These are phyloP conservation scores for Exserohilum rostratum DNA, from an alignment of 2,329 filamentous ascomycete species.

Conservation along the genomic window DNA sequence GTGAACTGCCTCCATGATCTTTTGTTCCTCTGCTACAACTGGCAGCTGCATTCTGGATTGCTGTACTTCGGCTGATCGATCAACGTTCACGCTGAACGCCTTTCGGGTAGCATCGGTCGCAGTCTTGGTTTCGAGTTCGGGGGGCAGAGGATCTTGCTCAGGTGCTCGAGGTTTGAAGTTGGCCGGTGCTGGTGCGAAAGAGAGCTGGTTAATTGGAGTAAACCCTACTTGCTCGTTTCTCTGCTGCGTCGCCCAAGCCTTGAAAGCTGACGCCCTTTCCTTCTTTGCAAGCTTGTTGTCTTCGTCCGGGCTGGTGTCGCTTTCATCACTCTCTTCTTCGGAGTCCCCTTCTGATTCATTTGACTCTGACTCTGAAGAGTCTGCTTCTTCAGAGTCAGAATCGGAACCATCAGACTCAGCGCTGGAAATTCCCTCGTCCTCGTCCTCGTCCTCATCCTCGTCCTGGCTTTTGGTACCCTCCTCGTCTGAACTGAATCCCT, in stretches of 20 bases:
- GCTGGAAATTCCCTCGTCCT: constrained; percentile 23
- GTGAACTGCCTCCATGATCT: constrained; percentile 96
- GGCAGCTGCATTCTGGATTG: constrained; percentile 79
- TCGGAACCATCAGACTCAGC: constrained; percentile 16
- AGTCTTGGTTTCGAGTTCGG: constrained; percentile 66
- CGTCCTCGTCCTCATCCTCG: constrained; percentile 40
- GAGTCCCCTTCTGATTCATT: constrained; percentile 27
- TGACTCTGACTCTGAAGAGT: constrained; percentile 22
- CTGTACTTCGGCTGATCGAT: constrained; percentile 75
- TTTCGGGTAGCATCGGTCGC: constrained; percentile 67
- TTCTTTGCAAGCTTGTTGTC: constrained; percentile 49
- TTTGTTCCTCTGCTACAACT: constrained; percentile 93
- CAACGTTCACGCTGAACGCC: constrained; percentile 75
- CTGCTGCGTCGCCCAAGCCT: constrained; percentile 87
- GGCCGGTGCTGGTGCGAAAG: constrained; percentile 57
- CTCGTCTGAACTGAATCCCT: constrained; percentile 64
- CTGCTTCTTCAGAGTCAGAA: constrained; percentile 10
- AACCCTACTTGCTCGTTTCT: constrained; percentile 83
- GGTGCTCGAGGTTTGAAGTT: constrained; percentile 71
- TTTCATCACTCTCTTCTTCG: constrained; percentile 45
- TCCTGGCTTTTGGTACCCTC: constrained; percentile 19
- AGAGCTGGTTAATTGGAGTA: constrained; percentile 54
- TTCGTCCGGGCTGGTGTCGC: constrained; percentile 40
- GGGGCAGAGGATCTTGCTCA: constrained; percentile 73
- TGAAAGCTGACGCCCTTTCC: constrained; percentile 74